Evolutionary conservation across 768 basidiomycete species (phyloP), one percentile per base, ranked within the genome.

Genomic region (Chalciporus sphaerocephalus): DNA sequence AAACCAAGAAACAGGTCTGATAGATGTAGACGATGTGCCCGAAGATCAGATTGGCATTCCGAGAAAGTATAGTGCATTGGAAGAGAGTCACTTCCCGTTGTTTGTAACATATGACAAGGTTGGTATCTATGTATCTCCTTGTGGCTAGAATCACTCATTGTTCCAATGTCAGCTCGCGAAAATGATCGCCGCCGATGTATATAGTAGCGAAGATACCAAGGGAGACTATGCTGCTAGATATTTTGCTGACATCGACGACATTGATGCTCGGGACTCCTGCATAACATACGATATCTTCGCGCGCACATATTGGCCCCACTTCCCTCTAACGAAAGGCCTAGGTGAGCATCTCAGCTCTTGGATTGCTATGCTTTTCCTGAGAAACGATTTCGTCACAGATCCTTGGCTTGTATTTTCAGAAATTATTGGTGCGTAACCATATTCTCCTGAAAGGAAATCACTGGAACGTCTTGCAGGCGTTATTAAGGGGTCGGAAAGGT

Each of bases 51-150:
- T 23, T 6, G 46, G 48, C 33, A 51, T 65, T 11, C 85, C 85
- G 1, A 42, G 52, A 21, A 69, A 56, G 27, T 88, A 74, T 48
- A 83, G 81, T 40, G 69, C 73, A 9, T 66, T 88, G 13, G 58
- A 69, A 30, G 81, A 83, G 27, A 54, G 69, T 0, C 75, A 88
- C 54, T 88, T 87, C 43, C 86, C 86, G 0, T 60, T 88, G 33
- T 88, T 87, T 50, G 55, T 85, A 1, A 83, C 85, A 0, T 83
- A 80, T 43, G 78, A 86, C 54, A 68, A 71, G 41, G 85, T 83
- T 49, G 37, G 73, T 51, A 18, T 33, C 12, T 2, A 1, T 30
- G 2, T n/a, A n/a, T n/a, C 5, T 3, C 28, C 2, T 6, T 23
- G 1, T 35, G 18, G 20, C 16, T 24, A 5, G 9, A n/a, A 25